Evolutionary conservation across 345 rosid species (phyloP).

Genomic region (Eucalyptus tenuipes): DNA sequence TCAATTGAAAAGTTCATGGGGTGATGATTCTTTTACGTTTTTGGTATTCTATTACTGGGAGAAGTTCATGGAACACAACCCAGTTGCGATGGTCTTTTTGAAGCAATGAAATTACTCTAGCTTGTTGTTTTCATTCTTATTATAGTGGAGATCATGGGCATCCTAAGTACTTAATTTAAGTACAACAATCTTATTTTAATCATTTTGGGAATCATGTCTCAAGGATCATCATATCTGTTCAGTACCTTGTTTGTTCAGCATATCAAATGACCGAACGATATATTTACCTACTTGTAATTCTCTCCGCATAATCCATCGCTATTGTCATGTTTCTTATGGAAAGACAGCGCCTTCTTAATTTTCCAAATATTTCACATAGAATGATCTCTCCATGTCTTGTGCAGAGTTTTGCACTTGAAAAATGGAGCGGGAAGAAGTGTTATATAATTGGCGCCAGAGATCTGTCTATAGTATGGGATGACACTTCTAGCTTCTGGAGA

Average conservation of each 20-base stretch:
- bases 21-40: not conserved
- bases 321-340: not conserved
- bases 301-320: not conserved
- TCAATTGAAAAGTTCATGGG: not conserved
- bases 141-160: not conserved
- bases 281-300: not conserved
- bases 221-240: not conserved
- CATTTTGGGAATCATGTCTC: not conserved
- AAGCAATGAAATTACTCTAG: not conserved
- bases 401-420: constrained; percentile 18
- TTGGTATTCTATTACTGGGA: not conserved
- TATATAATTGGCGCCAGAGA: constrained; percentile 17
- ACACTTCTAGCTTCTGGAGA: constrained; percentile 9
- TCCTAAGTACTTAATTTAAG: not conserved
- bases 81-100: not conserved
- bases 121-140: not conserved
- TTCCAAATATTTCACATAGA: not conserved
- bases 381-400: not conserved
- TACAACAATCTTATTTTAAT: not conserved
- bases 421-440: constrained; percentile 19
- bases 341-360: not conserved
- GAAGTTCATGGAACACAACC: not conserved
- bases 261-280: not conserved
- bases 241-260: not conserved
- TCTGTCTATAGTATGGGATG: constrained; percentile 16